A percentile compares a stretch with the other conserved stretches of the same genome.
phyloP scores from a whole-genome alignment of 352 stramenopile genomes.

The Pythium sp. region DNA sequence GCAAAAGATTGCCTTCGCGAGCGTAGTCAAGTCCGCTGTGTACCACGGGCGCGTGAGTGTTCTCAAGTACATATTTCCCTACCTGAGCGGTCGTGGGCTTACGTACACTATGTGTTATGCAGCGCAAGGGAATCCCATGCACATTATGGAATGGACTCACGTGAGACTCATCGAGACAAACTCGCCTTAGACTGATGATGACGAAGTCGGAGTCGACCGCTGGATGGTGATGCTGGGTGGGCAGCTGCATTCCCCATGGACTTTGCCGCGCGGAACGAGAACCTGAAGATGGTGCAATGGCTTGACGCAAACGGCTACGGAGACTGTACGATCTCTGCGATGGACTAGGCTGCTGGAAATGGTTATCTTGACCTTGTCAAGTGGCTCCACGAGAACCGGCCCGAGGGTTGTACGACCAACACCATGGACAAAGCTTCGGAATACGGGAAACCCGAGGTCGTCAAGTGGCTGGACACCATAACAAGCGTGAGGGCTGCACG shows the following conservation, averaged over 20 bases:
- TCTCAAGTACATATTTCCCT: not conserved
- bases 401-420: not conserved
- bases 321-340: not conserved
- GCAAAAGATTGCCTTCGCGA: not conserved
- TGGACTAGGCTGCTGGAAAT: not conserved
- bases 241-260: not conserved
- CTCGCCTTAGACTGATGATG: not conserved
- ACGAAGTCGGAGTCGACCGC: not conserved
- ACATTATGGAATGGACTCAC: not conserved
- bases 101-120: not conserved
- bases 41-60: not conserved
- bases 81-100: not conserved
- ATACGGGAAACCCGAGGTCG: too few species aligned
- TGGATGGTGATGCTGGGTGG: not conserved
- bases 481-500: too few species aligned
- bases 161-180: not conserved
- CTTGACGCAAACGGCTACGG: not conserved
- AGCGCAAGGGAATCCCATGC: not conserved
- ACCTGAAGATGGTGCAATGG: not conserved
- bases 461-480: too few species aligned
- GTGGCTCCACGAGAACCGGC: slow-evolving; percentile 1
- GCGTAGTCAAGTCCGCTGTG: not conserved
- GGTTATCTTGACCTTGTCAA: not conserved
- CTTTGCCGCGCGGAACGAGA: not conserved
- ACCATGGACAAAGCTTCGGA: too few species aligned